Base-by-base conservation (phyloP, 2,329 filamentous ascomycete species). In the Penicillium freii region DNA sequence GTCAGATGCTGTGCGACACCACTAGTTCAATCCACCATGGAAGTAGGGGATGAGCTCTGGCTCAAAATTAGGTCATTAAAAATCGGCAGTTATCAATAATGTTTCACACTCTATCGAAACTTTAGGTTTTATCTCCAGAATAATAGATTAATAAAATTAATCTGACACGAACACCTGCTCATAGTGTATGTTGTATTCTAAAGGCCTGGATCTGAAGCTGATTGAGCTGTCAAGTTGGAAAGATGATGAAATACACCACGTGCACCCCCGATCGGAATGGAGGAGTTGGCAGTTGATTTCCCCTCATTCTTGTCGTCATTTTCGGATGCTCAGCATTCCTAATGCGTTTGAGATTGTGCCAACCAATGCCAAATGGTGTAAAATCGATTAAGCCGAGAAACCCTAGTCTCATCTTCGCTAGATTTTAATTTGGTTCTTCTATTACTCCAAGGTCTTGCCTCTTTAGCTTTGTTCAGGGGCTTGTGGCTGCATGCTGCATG, bases 251-350 rank as follows among this genome's bases (percentile, higher is more conserved):
- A 45, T 34, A 47, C 39, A 50, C 59, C 59, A 63, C 57, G 57
- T 62, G 60, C 38, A 7, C 11, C 15, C 29, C 34, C 23, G 55
- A 62, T 63, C 60, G 57, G 61, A 63, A 63, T 63, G 61, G 55
- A 62, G 59, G 21, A 52, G 25, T 29, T 45, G 40, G 29, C 21
- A 40, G 39, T 33, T 38, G 21, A 15, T n/a, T 43, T 45, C 54
- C 57, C 57, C 55, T 52, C 55, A 46, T 48, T 54, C 45, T 44
- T 47, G 47, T 52, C 50, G 52, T 59, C 57, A 54, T 51, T 52
- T 40, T 33, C 40, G 48, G 36, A 21, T 51, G 27, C 39, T 50
- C 36, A 44, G 27, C 61, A 63, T 63, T 62, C 59, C 29, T 56
- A 48, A 47, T 47, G 36, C 27, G 61, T 59, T 56, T 58, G 54